Percentiles rank a stretch among this genome's conserved stretches.
phyloP scores from a whole-genome alignment of 495 filamentous ascomycete genomes.

The Glutinoglossum americanum region DNA sequence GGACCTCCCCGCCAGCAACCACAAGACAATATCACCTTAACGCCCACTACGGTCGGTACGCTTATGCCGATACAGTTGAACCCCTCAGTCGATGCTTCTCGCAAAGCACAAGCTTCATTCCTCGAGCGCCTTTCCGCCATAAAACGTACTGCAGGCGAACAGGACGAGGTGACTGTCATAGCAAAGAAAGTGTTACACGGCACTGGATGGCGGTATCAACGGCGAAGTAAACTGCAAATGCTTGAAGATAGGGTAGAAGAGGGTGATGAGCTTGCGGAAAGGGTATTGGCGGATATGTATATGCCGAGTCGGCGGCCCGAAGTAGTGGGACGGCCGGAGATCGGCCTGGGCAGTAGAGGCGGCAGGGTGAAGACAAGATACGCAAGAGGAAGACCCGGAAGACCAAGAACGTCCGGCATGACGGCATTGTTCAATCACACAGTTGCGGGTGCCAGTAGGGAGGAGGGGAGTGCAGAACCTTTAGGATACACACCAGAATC shows the following conservation, averaged over 20 bases:
- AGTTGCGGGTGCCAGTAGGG: background rate
- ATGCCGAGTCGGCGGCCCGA: background rate
- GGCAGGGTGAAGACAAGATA: background rate
- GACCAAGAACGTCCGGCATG: background rate
- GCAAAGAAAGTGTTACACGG: conserved; percentile 11
- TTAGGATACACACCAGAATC: background rate
- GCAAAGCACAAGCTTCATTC: conserved; percentile 17
- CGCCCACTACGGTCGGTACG: background rate
- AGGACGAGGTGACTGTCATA: conserved; percentile 28
- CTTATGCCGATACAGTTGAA: conserved; percentile 7
- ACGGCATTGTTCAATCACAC: background rate
- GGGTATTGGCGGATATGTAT: background rate
- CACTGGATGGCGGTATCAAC: conserved; percentile 4
- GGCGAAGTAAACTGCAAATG: background rate
- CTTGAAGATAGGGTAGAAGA: background rate
- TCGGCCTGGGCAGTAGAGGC: background rate
- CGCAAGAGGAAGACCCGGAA: background rate
- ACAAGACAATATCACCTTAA: background rate
- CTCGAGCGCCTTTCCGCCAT: conserved; percentile 12
- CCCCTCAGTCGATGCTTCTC: conserved; percentile 18
- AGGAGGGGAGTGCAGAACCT: background rate
- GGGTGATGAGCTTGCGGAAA: background rate
- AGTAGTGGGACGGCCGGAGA: background rate
- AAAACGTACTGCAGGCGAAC: conserved; percentile 31
- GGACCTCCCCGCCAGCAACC: background rate